Evolutionary conservation across 106 monocot species (phyloP).

Genomic region (Dioscorea dumetorum): DNA sequence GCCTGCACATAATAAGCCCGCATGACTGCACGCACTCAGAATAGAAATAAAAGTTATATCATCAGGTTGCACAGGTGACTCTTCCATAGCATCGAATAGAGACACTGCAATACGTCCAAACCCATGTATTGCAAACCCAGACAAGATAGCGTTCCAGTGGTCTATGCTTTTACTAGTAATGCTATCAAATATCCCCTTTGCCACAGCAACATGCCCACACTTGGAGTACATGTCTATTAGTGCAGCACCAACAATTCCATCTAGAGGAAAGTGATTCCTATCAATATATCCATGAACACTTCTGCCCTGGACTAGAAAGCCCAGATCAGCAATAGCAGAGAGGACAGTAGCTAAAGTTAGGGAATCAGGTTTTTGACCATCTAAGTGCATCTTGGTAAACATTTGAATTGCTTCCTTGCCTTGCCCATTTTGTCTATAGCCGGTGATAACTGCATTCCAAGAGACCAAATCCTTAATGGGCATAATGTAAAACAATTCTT

Average conservation of each 20-base stretch:
- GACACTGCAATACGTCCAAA: slow-evolving; percentile 31
- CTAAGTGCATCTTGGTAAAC: slow-evolving; percentile 21
- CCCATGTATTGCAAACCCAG: slow-evolving; percentile 44
- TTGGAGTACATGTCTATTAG: slow-evolving; percentile 69
- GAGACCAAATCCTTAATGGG: slow-evolving; percentile 29
- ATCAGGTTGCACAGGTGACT: slow-evolving; percentile 35
- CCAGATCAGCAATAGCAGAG: slow-evolving; percentile 47
- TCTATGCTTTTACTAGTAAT: slow-evolving; percentile 29
- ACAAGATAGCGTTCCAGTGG: slow-evolving; percentile 54
- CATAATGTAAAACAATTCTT: slow-evolving; percentile 26
- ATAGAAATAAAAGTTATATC: slow-evolving; percentile 45
- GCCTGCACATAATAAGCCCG: slow-evolving; percentile 35
- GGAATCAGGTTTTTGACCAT: slow-evolving; percentile 24
- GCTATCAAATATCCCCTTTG: slow-evolving; percentile 28
- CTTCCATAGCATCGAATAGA: slow-evolving; percentile 37
- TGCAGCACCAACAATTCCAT: slow-evolving; percentile 39
- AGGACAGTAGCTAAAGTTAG: slow-evolving; percentile 47
- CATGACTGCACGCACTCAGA: slow-evolving; percentile 60
- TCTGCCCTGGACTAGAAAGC: slow-evolving; percentile 25
- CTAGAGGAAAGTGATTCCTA: slow-evolving; percentile 21
- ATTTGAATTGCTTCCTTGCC: slow-evolving; percentile 32
- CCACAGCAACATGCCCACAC: slow-evolving; percentile 44
- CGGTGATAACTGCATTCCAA: slow-evolving; percentile 46
- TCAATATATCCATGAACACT: slow-evolving; percentile 38
- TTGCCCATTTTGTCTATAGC: slow-evolving; percentile 33